Base-by-base conservation (phyloP, 768 basidiomycete genomes). In the Tylopilus felleus region DNA sequence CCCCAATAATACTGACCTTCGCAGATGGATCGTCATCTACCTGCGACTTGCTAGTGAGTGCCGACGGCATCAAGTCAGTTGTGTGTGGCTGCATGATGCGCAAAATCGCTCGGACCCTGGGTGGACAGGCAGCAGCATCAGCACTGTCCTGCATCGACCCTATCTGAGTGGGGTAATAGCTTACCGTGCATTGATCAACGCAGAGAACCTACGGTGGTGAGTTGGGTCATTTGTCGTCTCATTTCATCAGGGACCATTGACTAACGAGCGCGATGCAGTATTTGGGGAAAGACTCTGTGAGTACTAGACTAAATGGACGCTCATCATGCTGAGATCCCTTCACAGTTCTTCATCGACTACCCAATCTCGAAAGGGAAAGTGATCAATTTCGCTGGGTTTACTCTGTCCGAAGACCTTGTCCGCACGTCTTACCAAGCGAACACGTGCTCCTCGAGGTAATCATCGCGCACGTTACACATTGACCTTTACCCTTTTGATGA, bases 361-460 rank as follows among this genome's bases (percentile, higher is more conserved):
- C 79, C 84, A 0, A 81, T 88, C 14, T 73, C 80, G 3, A 74
- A 74, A 28, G 84, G 84, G 7, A 77, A 73, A 58, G 68, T 76
- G 55, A 71, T 90, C 59, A 90, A 87, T 60, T 75, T 87, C 52
- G 86, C 78, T 17, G 84, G 82, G 1, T 84, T 85, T 60, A 73
- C 68, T 23, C 65, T 77, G 31, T 33, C 73, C 23, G 77, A 77
- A 55, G 78, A 83, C 25, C 70, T 78, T n/a, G 79, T 85, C 59
- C 70, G 73, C 53, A 78, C 83, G 2, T 65, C 66, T 22, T 81
- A 70, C 31, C 23, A 68, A 35, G 12, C 38, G 1, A 58, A 60
- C 13, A 33, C 33, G 6, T 53, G 49, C 63, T 89, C 0, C 60
- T 88, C 17, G 70, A 80, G 69, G 86, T 84, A 47, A 49, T n/a